Conservation (phyloP, 768 basidiomycete genomes). For the Pleurotus giganteus region DNA sequence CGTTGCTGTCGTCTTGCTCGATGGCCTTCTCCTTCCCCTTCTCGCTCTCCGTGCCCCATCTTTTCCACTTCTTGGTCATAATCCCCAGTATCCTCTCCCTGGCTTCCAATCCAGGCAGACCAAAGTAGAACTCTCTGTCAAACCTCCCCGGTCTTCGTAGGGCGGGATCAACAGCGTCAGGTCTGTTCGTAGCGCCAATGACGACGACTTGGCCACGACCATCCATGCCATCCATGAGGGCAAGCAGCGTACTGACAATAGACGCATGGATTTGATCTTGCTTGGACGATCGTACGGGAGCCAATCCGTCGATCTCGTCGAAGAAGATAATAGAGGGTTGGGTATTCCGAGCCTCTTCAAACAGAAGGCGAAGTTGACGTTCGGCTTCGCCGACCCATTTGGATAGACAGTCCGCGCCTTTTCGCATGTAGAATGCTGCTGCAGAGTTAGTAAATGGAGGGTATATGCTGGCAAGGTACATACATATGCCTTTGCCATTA, state of each 20-base stretch:
- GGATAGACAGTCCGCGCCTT: constrained; percentile 95
- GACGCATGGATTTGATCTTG: constrained; percentile 99
- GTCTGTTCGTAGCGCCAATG: constrained; percentile 96
- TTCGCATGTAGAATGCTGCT: constrained; percentile 98
- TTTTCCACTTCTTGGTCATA: constrained; percentile 88
- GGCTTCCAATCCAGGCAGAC: constrained; percentile 80
- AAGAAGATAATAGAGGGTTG: constrained; percentile 99
- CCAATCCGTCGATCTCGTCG: constrained; percentile 98
- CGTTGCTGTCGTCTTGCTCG: background rate
- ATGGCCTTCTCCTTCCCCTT: constrained; percentile 66
- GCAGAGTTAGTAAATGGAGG: background rate
- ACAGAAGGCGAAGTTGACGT: constrained; percentile 88
- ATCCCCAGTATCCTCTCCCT: constrained; percentile 87
- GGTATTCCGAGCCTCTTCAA: constrained; percentile 90
- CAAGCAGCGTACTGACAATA: constrained; percentile 92
- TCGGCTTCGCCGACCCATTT: constrained; percentile 99
- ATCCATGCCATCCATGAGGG: constrained; percentile 99
- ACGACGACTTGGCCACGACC: constrained; percentile 96
- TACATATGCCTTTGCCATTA: constrained; percentile 85
- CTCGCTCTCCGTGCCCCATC: constrained; percentile 54
- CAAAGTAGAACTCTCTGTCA: constrained; percentile 98
- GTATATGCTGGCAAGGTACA: constrained; percentile 26
- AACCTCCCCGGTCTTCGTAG: constrained; percentile 92
- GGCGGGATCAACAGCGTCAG: constrained; percentile 97
- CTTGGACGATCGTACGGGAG: constrained; percentile 96